These are phyloP conservation scores for Astrothelium subdiscretum DNA, from an alignment of 495 filamentous ascomycete species.

Conservation along the genomic window DNA sequence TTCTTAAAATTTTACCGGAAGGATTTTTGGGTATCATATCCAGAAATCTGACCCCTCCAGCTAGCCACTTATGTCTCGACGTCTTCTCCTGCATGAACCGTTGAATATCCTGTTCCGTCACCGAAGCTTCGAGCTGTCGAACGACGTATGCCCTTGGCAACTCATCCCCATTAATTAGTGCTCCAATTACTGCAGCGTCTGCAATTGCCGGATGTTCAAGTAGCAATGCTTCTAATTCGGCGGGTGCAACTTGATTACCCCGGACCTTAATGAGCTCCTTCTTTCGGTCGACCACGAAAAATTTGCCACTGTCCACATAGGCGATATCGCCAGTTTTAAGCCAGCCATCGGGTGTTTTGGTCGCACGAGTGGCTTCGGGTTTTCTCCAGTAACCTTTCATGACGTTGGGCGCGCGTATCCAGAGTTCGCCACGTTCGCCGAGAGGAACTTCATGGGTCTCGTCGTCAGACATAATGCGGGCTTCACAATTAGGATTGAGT, in stretches of 20 bases:
- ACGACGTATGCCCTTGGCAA: slow-evolving; percentile 28
- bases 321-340: slow-evolving; percentile 31
- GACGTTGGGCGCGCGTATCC: slow-evolving; percentile 27
- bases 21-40: slow-evolving; percentile 31
- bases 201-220: slow-evolving; percentile 26
- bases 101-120: slow-evolving; percentile 21
- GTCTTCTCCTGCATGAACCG: slow-evolving; percentile 21
- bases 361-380: slow-evolving; percentile 27
- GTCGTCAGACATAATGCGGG: slow-evolving; percentile 42
- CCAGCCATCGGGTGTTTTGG: slow-evolving; percentile 28
- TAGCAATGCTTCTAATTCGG: slow-evolving; percentile 30
- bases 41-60: slow-evolving; percentile 24
- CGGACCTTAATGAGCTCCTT: slow-evolving; percentile 35
- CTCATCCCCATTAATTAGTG: slow-evolving; percentile 25
- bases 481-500: slow-evolving; percentile 55
- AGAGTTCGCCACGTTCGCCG: slow-evolving; percentile 24
- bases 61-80: slow-evolving; percentile 23
- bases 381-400: slow-evolving; percentile 34
- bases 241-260: slow-evolving; percentile 30
- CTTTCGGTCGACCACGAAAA: slow-evolving; percentile 32
- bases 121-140: slow-evolving; percentile 9
- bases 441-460: slow-evolving; percentile 21
- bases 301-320: slow-evolving; percentile 22
- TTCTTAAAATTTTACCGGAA: slow-evolving; percentile 31
- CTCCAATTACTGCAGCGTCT: slow-evolving; percentile 30